A percentile compares a stretch with the other conserved stretches of the same genome.
Evolutionary conservation across 805 yeast species (phyloP).

Genomic region (Dipodascopsis uninucleata): DNA sequence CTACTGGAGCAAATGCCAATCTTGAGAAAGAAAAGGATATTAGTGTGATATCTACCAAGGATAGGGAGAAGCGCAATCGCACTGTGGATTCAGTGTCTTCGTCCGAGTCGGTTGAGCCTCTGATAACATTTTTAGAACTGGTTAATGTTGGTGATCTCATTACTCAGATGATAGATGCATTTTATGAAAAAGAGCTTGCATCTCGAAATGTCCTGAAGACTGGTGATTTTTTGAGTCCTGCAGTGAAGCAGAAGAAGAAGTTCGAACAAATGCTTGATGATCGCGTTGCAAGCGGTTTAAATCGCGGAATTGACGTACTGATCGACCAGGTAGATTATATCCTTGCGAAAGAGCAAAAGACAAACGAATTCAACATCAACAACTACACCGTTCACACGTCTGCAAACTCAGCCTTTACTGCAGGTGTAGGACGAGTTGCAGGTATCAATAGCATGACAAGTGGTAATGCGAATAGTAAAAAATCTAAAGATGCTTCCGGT

Average conservation of each 20-base stretch:
- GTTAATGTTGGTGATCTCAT: slow-evolving; percentile 91
- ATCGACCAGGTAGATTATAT: slow-evolving; percentile 73
- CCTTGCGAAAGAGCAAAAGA: slow-evolving; percentile 48
- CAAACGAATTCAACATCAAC: slow-evolving; percentile 19
- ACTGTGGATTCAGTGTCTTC: neutral
- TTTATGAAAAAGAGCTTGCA: slow-evolving; percentile 79
- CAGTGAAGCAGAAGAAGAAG: slow-evolving; percentile 73
- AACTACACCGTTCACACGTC: slow-evolving; percentile 5
- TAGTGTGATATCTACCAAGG: too few relatives aligned
- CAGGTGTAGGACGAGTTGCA: neutral
- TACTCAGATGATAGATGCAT: slow-evolving; percentile 86
- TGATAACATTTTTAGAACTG: slow-evolving; percentile 80
- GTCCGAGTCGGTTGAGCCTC: slow-evolving; percentile 57
- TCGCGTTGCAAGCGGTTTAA: slow-evolving; percentile 87
- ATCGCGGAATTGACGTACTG: slow-evolving; percentile 85
- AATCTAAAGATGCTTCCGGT: too few relatives aligned
- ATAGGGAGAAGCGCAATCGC: neutral
- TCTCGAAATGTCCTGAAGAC: slow-evolving; percentile 55
- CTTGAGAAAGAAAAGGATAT: too few relatives aligned
- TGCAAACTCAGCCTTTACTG: neutral
- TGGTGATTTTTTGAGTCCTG: slow-evolving; percentile 73
- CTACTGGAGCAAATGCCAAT: too few relatives aligned
- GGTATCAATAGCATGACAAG: neutral
- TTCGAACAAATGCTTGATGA: slow-evolving; percentile 81
- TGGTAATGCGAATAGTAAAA: too few relatives aligned